phyloP scores from a whole-genome alignment of 768 basidiomycete genomes.

The Mycena floridula region DNA sequence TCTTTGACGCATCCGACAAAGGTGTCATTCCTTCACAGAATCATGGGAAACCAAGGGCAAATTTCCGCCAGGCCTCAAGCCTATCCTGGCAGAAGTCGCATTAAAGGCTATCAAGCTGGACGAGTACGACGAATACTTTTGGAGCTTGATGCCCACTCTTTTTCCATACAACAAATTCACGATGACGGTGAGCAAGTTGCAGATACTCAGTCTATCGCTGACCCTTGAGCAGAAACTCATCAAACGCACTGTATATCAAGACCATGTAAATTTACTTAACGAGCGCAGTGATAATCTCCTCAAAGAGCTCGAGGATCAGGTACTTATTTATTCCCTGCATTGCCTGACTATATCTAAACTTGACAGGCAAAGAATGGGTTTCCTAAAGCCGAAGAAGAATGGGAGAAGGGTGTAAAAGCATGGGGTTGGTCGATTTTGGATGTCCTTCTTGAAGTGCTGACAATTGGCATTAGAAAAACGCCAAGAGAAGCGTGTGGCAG shows the following conservation, averaged over 20 bases:
- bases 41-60: slow-evolving; percentile 79
- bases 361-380: slow-evolving; percentile 60
- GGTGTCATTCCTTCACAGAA: slow-evolving; percentile 35
- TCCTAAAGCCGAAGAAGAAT: slow-evolving; percentile 66
- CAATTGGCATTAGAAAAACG: slow-evolving; percentile 43
- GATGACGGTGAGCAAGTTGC: slow-evolving; percentile 58
- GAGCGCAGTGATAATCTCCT: slow-evolving; percentile 68
- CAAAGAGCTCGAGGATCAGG: slow-evolving; percentile 51
- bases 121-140: slow-evolving; percentile 91
- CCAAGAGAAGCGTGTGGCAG: slow-evolving; percentile 47
- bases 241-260: slow-evolving; percentile 78
- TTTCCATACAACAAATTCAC: slow-evolving; percentile 97
- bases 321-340: no score
- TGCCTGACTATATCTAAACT: no score
- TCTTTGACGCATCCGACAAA: no score
- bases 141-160: slow-evolving; percentile 76
- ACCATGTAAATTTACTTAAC: slow-evolving; percentile 61
- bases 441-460: no score
- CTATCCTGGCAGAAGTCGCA: slow-evolving; percentile 63
- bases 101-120: slow-evolving; percentile 75
- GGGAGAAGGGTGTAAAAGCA: slow-evolving; percentile 58
- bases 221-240: slow-evolving; percentile 69
- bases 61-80: slow-evolving; percentile 81
- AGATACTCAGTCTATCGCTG: background rate
- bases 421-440: slow-evolving; percentile 48